These are phyloP conservation scores for Solanum pinnatisectum DNA, from an alignment of 257 asterid genomes.

Conservation along the genomic window DNA sequence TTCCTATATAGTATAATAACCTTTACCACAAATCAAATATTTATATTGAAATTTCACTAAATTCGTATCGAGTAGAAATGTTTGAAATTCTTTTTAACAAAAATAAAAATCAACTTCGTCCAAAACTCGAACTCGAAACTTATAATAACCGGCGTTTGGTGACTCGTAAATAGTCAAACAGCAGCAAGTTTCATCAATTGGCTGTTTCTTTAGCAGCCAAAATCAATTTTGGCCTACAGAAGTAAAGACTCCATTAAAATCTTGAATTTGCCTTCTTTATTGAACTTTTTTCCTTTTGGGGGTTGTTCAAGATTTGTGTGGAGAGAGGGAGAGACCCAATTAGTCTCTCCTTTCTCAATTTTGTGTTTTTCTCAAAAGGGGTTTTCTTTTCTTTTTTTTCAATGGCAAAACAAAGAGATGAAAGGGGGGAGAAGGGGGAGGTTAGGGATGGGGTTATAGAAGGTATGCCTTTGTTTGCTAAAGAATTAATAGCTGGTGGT, in stretches of 20 bases:
- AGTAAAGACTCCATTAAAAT: neutral
- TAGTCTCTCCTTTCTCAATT: neutral
- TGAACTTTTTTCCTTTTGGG: neutral
- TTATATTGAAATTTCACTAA: neutral
- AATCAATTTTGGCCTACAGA: neutral
- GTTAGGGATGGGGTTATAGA: slow-evolving; percentile 34
- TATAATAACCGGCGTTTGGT: neutral
- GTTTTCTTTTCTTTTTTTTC: neutral
- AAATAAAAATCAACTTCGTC: too few species aligned
- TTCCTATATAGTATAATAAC: too few species aligned
- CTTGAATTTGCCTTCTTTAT: neutral
- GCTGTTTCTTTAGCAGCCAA: neutral
- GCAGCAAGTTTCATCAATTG: neutral
- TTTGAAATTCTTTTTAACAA: fast-evolving
- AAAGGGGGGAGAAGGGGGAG: slow-evolving; percentile 5
- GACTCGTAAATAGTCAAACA: neutral
- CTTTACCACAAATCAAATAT: neutral
- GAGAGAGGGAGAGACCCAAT: neutral
- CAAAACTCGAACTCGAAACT: fast-evolving
- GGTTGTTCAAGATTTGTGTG: neutral
- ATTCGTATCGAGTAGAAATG: too few species aligned
- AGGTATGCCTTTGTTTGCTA: slow-evolving; percentile 66
- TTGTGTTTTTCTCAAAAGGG: neutral
- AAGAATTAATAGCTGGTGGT: slow-evolving; percentile 90
- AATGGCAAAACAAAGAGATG: slow-evolving; percentile 54